Percentiles rank a stretch among this genome's conserved stretches.
These are phyloP conservation scores for Pestalotiopsis sp. DNA, from an alignment of 2,329 filamentous ascomycete species.

Conservation along the genomic window DNA sequence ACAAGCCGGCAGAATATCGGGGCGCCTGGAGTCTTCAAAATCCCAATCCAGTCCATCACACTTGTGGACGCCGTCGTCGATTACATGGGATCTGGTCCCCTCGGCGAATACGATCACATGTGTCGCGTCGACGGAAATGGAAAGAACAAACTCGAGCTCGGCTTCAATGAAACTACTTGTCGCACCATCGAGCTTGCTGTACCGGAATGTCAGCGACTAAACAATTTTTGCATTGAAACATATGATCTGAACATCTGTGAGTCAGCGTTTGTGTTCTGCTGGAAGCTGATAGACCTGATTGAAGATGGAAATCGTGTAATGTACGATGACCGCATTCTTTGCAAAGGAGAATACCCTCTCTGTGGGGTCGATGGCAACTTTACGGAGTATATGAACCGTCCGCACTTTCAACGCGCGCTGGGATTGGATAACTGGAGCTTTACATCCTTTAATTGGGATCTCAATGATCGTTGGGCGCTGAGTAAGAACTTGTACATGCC, in stretches of 20 bases:
- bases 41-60: constrained; percentile 19
- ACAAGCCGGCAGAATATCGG: constrained; percentile 15
- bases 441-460: constrained; percentile 12
- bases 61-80: constrained; percentile 22
- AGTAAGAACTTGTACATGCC: constrained; percentile 12
- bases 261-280: background rate
- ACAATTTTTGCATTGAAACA: constrained; percentile 1
- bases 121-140: constrained; percentile 16
- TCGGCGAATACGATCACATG: constrained; percentile 23
- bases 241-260: constrained; percentile 1
- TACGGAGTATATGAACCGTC: constrained; percentile 15
- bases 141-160: constrained; percentile 13
- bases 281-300: background rate
- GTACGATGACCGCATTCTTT: constrained; percentile 14
- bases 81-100: background rate
- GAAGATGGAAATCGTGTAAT: background rate
- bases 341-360: constrained; percentile 13
- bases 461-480: constrained; percentile 12
- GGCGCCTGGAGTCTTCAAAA: constrained; percentile 13
- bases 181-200: background rate
- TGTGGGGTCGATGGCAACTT: constrained; percentile 15
- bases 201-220: background rate
- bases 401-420: constrained; percentile 13
- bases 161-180: constrained; percentile 3
- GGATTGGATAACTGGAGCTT: constrained; percentile 11